phyloP scores from a whole-genome alignment of 345 rosid genomes.

The Arabis hirsuta region DNA sequence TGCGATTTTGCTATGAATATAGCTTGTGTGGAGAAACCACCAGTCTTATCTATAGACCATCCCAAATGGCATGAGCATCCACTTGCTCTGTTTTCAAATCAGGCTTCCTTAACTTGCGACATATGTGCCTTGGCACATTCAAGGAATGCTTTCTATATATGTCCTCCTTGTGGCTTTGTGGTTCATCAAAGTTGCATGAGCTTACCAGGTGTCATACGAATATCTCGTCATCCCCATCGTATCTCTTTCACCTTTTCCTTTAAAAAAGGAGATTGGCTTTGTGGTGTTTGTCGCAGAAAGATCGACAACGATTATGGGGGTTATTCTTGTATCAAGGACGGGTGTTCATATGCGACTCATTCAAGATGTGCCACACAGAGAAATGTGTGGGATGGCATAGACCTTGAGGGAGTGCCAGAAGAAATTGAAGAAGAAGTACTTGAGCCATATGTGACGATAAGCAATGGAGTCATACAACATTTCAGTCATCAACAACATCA shows the following conservation, averaged over 20 bases:
- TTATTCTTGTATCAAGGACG: neutral
- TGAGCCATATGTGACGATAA: conserved; percentile 4
- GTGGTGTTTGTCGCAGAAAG: neutral
- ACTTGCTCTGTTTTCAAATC: neutral
- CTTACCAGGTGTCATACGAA: neutral
- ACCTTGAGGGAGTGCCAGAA: neutral
- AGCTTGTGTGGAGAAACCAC: neutral
- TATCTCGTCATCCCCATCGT: neutral
- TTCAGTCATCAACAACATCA: conserved; percentile 4
- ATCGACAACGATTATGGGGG: neutral
- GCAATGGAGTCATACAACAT: neutral
- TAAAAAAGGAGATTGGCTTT: neutral
- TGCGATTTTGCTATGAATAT: neutral
- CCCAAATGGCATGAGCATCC: neutral
- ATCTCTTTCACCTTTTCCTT: neutral
- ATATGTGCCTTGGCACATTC: neutral
- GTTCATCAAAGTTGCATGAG: neutral
- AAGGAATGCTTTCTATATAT: neutral
- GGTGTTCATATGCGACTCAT: neutral
- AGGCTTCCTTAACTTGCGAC: neutral
- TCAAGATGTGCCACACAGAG: conserved; percentile 1
- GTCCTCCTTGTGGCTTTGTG: neutral
- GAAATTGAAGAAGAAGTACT: neutral
- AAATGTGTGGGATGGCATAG: conserved; percentile 6
- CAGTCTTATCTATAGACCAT: neutral